Conservation (phyloP, 768 basidiomycete species). For the Cubamyces lactineus region DNA sequence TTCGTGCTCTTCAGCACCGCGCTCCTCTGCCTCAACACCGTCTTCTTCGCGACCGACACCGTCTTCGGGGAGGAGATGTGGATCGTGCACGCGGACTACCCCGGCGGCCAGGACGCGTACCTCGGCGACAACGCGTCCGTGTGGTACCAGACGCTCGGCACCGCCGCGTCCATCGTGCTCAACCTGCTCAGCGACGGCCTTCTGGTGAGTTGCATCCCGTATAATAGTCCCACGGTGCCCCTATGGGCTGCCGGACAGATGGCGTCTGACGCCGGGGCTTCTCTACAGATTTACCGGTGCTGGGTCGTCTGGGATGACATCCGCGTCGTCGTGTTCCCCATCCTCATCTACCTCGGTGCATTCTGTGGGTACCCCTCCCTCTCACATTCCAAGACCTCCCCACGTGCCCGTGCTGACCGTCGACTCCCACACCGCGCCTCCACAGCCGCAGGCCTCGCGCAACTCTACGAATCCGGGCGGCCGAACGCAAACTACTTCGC, state of each 20-base stretch:
- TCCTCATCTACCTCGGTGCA: slow-evolving; percentile 8
- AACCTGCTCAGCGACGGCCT: slow-evolving; percentile 43
- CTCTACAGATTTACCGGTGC: slow-evolving; percentile 8
- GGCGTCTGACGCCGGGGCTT: neutral
- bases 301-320: slow-evolving; percentile 6
- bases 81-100: slow-evolving; percentile 36
- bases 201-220: slow-evolving; percentile 36
- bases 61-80: slow-evolving; percentile 44
- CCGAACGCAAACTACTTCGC: slow-evolving; percentile 10
- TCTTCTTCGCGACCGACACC: slow-evolving; percentile 34
- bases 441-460: slow-evolving; percentile 14
- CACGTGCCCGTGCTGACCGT: too few species aligned
- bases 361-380: neutral
- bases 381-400: slow-evolving; percentile 21
- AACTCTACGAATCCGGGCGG: slow-evolving; percentile 6
- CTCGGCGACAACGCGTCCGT: slow-evolving; percentile 30
- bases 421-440: too few species aligned
- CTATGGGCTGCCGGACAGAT: too few species aligned
- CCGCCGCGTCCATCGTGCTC: slow-evolving; percentile 27
- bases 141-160: slow-evolving; percentile 39
- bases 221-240: too few species aligned
- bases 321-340: slow-evolving; percentile 10
- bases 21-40: slow-evolving; percentile 37
- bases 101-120: slow-evolving; percentile 43
- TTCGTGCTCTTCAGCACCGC: slow-evolving; percentile 31